A percentile compares a stretch with the other conserved stretches of the same genome.
These are phyloP conservation scores for Peronosclerospora sorghi DNA, from an alignment of 352 stramenopile species.

Conservation along the genomic window DNA sequence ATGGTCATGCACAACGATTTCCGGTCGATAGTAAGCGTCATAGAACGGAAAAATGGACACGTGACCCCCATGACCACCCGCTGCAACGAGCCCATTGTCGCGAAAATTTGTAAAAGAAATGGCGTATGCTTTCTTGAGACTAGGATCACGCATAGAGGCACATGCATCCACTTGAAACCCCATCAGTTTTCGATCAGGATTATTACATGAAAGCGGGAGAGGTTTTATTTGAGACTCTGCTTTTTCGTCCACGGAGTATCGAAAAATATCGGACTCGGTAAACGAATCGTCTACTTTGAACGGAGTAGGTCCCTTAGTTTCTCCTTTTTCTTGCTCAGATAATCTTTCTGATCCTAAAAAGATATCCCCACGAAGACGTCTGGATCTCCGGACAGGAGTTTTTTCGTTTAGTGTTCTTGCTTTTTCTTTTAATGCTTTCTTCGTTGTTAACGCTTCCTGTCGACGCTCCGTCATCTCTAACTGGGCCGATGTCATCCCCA, in stretches of 20 bases:
- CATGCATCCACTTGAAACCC: constrained; percentile 16
- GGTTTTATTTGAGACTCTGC: background rate
- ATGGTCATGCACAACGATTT: constrained; percentile 10
- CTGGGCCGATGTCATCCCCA: constrained; percentile 25
- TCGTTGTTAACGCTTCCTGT: background rate
- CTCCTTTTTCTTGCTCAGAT: background rate
- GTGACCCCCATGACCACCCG: constrained; percentile 33
- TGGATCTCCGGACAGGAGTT: constrained; percentile 21
- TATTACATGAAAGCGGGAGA: background rate
- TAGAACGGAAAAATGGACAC: constrained; percentile 31
- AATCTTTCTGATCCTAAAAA: constrained; percentile 1
- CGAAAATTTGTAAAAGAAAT: constrained; percentile 34
- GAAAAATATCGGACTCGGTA: constrained; percentile 22
- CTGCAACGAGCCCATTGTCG: constrained; percentile 25
- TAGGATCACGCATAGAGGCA: constrained; percentile 17
- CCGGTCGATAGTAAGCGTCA: constrained; percentile 2
- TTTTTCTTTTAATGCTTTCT: too few relatives aligned
- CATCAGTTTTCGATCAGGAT: constrained; percentile 1
- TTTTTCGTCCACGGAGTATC: constrained; percentile 17
- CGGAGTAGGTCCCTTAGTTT: constrained; percentile 3
- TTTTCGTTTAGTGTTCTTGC: constrained; percentile 1
- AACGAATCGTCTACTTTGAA: constrained; percentile 15
- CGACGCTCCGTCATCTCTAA: constrained; percentile 11
- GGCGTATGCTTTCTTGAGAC: constrained; percentile 33
- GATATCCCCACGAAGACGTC: constrained; percentile 20